Conservation (phyloP, 192 early-diverging fungal species). For the Coemansia sp. region DNA sequence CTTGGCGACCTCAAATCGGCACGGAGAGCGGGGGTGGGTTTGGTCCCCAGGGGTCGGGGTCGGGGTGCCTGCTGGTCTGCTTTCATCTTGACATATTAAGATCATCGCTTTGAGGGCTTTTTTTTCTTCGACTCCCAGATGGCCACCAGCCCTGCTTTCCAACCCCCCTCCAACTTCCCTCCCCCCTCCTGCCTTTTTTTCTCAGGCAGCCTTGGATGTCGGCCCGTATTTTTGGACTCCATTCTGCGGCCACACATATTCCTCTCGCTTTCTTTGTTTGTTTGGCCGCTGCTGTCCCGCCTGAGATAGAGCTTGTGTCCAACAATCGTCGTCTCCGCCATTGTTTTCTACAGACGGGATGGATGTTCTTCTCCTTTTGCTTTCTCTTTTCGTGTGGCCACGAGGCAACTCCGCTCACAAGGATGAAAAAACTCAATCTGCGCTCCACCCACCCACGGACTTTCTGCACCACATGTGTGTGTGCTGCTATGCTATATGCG, state of each 20-base stretch:
- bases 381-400: background rate
- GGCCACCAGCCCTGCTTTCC: background rate
- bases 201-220: background rate
- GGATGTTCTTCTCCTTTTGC: background rate
- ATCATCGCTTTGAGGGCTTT: background rate
- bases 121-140: background rate
- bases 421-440: background rate
- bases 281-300: background rate
- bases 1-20: background rate
- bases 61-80: background rate
- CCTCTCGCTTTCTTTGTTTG: background rate
- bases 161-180: background rate
- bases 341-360: conserved; percentile 3
- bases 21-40: background rate
- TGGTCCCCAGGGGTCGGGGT: background rate
- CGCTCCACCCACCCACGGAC: background rate
- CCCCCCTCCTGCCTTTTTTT: background rate
- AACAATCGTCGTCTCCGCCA: conserved; percentile 7
- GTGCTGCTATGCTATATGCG: background rate
- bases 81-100: background rate
- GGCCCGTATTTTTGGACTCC: conserved; percentile 10
- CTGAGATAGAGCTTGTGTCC: conserved; percentile 9
- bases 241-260: conserved; percentile 6
- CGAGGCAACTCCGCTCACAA: background rate
- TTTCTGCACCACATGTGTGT: background rate